phyloP scores from a whole-genome alignment of 495 filamentous ascomycete species.

The Penicillium mononematosum region DNA sequence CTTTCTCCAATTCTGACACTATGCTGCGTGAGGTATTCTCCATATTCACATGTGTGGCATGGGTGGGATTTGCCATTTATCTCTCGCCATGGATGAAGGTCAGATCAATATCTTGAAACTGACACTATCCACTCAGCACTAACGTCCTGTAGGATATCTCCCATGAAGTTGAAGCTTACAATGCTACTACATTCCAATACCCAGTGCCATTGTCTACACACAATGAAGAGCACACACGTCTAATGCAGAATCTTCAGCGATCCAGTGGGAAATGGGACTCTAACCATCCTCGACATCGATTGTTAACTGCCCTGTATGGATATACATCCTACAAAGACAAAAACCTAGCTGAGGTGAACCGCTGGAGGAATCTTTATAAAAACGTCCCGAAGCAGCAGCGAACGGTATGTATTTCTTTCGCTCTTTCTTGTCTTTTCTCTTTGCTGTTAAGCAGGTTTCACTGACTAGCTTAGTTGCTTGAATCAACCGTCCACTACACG shows the following conservation, averaged over 20 bases:
- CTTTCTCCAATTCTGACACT: neutral
- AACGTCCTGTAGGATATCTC: neutral
- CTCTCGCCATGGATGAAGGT: neutral
- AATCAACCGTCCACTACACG: slow-evolving; percentile 22
- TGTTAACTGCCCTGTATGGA: slow-evolving; percentile 23
- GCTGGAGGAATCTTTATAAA: slow-evolving; percentile 27
- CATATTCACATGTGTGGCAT: neutral
- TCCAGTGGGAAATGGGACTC: slow-evolving; percentile 18
- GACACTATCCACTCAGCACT: neutral
- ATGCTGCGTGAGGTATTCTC: neutral
- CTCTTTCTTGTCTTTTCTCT: neutral
- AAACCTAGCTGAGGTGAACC: slow-evolving; percentile 17
- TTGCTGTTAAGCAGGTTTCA: neutral
- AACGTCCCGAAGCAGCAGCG: slow-evolving; percentile 19
- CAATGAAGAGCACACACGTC: slow-evolving; percentile 14
- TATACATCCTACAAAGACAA: slow-evolving; percentile 22
- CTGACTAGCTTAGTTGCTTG: slow-evolving; percentile 14
- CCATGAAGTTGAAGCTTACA: neutral
- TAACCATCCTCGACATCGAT: slow-evolving; percentile 23
- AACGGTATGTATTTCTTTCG: slow-evolving; percentile 10
- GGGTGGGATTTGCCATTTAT: slow-evolving; percentile 1
- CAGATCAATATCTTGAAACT: neutral
- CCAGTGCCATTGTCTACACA: neutral
- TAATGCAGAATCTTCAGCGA: slow-evolving; percentile 15
- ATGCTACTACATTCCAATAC: neutral